These are phyloP conservation scores for Musa beccarii DNA, from an alignment of 176 grass and related monocot genomes.

Conservation along the genomic window DNA sequence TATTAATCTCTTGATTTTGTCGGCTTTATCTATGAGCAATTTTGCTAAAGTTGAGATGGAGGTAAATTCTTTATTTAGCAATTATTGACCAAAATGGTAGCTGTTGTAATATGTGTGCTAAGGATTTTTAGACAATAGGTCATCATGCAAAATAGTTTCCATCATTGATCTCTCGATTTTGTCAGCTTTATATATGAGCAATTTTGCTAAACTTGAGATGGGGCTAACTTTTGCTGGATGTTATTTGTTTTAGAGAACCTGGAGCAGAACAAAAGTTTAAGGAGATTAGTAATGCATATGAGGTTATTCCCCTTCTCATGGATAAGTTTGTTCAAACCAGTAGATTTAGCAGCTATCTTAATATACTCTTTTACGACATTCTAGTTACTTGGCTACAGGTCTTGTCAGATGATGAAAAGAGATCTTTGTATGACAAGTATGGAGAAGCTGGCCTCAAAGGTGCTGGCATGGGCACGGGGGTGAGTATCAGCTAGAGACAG, in stretches of 20 bases:
- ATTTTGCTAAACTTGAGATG: background rate
- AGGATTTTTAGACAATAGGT: background rate
- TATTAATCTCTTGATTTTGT: slow-evolving; percentile 28
- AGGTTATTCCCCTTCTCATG: slow-evolving; percentile 39
- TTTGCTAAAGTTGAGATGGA: background rate
- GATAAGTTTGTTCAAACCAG: slow-evolving; percentile 3
- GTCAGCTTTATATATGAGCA: background rate
- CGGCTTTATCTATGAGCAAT: background rate
- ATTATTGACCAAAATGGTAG: background rate
- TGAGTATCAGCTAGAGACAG: slow-evolving; percentile 26
- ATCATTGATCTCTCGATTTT: slow-evolving; percentile 30
- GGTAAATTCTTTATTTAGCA: background rate
- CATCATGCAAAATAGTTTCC: background rate
- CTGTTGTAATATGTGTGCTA: background rate
- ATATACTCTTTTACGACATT: background rate
- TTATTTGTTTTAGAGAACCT: slow-evolving; percentile 50
- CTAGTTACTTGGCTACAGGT: slow-evolving; percentile 33
- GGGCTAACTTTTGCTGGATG: background rate
- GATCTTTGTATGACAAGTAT: slow-evolving; percentile 87
- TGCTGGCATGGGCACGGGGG: slow-evolving; percentile 86
- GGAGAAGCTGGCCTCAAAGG: slow-evolving; percentile 98
- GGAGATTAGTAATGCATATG: slow-evolving; percentile 96
- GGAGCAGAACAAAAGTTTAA: slow-evolving; percentile 94
- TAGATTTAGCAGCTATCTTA: slow-evolving; percentile 3
- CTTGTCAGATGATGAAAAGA: slow-evolving; percentile 94